phyloP scores from a whole-genome alignment of 148 eudicot species.

The Arctostaphylos glauca region DNA sequence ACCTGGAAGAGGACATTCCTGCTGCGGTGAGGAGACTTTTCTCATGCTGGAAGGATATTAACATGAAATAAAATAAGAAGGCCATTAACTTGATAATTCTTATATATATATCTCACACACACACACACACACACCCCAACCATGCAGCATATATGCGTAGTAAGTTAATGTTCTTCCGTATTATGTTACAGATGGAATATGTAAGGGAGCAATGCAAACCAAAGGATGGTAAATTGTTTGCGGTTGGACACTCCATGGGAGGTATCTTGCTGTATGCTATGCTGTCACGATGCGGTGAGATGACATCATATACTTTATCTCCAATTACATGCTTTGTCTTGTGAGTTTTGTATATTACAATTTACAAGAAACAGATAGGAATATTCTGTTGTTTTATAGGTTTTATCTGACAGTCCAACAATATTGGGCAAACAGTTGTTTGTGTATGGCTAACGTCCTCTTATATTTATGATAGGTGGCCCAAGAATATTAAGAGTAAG shows the following conservation, averaged over 20 bases:
- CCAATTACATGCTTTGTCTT: not conserved
- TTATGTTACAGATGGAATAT: slow-evolving; percentile 66
- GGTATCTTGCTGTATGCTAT: slow-evolving; percentile 92
- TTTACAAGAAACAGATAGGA: not conserved
- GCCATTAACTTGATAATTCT: not conserved
- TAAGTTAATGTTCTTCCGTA: not conserved
- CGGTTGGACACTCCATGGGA: slow-evolving; percentile 99
- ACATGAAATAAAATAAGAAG: not conserved
- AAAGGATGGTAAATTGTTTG: slow-evolving; percentile 78
- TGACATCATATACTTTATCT: slow-evolving; percentile 5
- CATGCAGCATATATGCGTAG: too few relatives aligned
- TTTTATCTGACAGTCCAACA: not conserved
- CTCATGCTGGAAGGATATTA: slow-evolving; percentile 29
- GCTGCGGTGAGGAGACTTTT: slow-evolving; percentile 97
- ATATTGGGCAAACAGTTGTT: not conserved
- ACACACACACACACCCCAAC: too few relatives aligned
- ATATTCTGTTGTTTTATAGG: not conserved
- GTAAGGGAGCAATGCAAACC: slow-evolving; percentile 72
- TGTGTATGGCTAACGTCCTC: not conserved
- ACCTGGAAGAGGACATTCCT: slow-evolving; percentile 93
- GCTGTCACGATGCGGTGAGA: slow-evolving; percentile 77
- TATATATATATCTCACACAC: not conserved
- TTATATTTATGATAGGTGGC: not conserved
- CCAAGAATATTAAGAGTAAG: not conserved
- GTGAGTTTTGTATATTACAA: not conserved